Percentiles rank a stretch among this genome's conserved stretches.
These are phyloP conservation scores for Globisporangium parvum DNA, from an alignment of 352 stramenopile genomes.

Conservation along the genomic window DNA sequence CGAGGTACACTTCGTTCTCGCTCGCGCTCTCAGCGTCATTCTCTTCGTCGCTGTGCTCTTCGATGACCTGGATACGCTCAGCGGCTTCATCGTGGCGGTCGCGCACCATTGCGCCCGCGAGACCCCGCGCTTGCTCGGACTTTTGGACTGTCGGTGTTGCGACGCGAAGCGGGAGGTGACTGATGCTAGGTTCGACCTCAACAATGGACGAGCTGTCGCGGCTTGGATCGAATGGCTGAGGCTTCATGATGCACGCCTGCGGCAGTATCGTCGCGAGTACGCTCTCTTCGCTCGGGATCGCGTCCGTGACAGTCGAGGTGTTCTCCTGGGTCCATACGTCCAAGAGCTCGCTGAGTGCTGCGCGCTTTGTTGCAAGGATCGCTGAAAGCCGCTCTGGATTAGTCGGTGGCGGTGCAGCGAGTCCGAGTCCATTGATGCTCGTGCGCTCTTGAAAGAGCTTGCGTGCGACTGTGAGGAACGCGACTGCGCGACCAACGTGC, in stretches of 20 bases:
- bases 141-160: neutral
- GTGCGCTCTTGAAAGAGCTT: conserved; percentile 18
- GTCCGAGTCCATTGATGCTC: conserved; percentile 17
- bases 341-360: conserved; percentile 5
- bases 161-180: too few relatives aligned
- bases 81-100: neutral
- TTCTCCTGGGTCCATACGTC: conserved; percentile 21
- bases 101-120: too few relatives aligned
- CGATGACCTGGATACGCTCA: conserved; percentile 10
- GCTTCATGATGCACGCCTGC: conserved; percentile 30
- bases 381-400: conserved; percentile 7
- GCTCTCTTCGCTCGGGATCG: conserved; percentile 17
- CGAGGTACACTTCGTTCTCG: conserved; percentile 11
- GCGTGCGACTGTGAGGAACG: conserved; percentile 12
- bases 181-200: too few relatives aligned
- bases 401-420: conserved; percentile 13
- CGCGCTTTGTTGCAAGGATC: conserved; percentile 14
- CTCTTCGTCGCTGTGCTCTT: conserved; percentile 14
- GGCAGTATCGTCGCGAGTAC: conserved; percentile 14
- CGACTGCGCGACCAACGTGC: conserved; percentile 25
- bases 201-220: neutral
- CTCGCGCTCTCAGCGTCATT: conserved; percentile 5
- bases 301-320: conserved; percentile 25
- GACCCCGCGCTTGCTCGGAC: too few relatives aligned
- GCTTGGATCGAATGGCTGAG: conserved; percentile 7